A percentile compares a stretch with the other conserved stretches of the same genome.
phyloP scores from a whole-genome alignment of 805 yeast genomes.

The Nakazawaea siamensis region DNA sequence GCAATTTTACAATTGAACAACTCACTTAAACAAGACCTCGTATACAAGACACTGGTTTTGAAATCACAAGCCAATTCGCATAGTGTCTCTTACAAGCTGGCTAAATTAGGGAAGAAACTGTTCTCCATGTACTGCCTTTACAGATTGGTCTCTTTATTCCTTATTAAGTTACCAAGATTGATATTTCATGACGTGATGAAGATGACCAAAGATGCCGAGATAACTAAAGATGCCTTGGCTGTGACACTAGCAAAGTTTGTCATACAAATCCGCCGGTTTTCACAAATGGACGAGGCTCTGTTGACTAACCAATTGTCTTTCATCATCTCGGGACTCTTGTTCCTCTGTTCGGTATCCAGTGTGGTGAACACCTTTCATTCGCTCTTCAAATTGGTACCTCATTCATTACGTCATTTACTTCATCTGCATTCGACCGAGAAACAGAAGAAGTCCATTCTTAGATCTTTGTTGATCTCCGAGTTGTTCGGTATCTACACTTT shows the following conservation, averaged over 20 bases:
- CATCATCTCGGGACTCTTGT: slow-evolving; percentile 48
- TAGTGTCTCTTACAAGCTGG: slow-evolving; percentile 11
- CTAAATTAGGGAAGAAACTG: slow-evolving; percentile 8
- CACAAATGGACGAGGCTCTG: slow-evolving; percentile 27
- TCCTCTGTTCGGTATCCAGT: slow-evolving; percentile 56
- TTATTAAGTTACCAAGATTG: slow-evolving; percentile 31
- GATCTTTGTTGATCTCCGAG: slow-evolving; percentile 29
- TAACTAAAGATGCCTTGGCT: slow-evolving; percentile 37
- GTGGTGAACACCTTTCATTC: slow-evolving; percentile 55
- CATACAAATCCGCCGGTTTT: slow-evolving; percentile 17
- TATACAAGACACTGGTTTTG: neutral
- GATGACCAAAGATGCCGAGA: neutral
- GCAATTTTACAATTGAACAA: slow-evolving; percentile 6
- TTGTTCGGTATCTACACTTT: slow-evolving; percentile 42
- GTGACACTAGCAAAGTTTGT: slow-evolving; percentile 36
- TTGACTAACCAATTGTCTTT: slow-evolving; percentile 39
- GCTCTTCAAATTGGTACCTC: slow-evolving; percentile 21
- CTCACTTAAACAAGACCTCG: slow-evolving; percentile 1
- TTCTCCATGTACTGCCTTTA: slow-evolving; percentile 44
- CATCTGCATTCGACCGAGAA: neutral
- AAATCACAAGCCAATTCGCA: neutral
- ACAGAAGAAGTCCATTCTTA: slow-evolving; percentile 7
- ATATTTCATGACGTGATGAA: slow-evolving; percentile 11
- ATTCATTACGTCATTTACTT: neutral
- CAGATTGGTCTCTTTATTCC: slow-evolving; percentile 32